Conservation (phyloP, 257 asterid genomes). For the Perilla frutescens region DNA sequence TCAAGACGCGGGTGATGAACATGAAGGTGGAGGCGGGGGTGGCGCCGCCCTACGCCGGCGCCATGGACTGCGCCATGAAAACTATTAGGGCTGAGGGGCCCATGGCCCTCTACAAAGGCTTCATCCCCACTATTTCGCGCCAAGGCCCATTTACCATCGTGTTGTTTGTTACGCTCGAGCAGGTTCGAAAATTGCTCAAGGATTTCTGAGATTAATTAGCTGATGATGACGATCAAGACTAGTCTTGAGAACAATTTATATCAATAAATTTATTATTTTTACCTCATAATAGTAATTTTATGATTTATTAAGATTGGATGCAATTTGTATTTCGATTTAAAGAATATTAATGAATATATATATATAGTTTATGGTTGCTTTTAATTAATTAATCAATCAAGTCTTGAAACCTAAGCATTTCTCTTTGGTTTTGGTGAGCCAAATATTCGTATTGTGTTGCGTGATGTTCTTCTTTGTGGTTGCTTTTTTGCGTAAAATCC, state of each 20-base stretch:
- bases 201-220: conserved; percentile 53
- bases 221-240: conserved; percentile 41
- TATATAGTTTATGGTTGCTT: too few relatives aligned
- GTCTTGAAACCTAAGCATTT: neutral
- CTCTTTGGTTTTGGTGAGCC: neutral
- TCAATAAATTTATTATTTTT: neutral
- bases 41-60: conserved; percentile 76
- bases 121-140: conserved; percentile 81
- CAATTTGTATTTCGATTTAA: neutral
- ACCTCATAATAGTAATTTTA: neutral
- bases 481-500: neutral
- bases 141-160: conserved; percentile 92
- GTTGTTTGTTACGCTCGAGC: conserved; percentile 89
- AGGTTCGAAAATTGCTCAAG: conserved; percentile 79
- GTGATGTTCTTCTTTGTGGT: conserved; percentile 4
- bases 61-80: conserved; percentile 85
- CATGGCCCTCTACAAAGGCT: conserved; percentile 83
- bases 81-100: conserved; percentile 86
- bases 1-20: conserved; percentile 90
- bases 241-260: neutral
- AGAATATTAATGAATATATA: neutral
- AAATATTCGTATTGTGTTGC: neutral
- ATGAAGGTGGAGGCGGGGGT: conserved; percentile 80
- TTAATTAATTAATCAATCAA: too few relatives aligned
- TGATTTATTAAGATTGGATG: neutral